Percentiles rank a stretch among this genome's conserved stretches.
Conservation (phyloP, 2,329 filamentous ascomycete species). For the Myrmaecium sp. region DNA sequence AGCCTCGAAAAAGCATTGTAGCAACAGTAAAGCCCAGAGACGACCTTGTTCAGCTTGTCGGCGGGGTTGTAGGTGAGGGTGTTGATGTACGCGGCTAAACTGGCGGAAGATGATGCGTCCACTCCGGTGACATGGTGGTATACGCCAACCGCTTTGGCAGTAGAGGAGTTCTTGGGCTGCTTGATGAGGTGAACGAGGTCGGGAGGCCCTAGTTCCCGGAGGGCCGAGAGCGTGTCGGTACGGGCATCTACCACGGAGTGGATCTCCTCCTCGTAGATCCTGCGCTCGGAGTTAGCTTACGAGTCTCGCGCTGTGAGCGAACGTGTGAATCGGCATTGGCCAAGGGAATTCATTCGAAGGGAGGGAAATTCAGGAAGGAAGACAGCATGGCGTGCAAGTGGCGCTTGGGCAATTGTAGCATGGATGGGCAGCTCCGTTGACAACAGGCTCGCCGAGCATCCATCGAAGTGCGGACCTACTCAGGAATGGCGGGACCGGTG, state of each 20-base stretch:
- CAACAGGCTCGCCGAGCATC: conserved; percentile 4
- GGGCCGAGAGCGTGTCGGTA: conserved; percentile 68
- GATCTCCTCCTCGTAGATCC: conserved; percentile 84
- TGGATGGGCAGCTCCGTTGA: background rate
- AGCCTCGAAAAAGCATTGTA: conserved; percentile 98
- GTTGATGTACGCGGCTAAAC: conserved; percentile 94
- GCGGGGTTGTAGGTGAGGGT: conserved; percentile 82
- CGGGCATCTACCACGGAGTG: conserved; percentile 84
- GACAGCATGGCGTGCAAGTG: too few species aligned
- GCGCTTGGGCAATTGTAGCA: background rate
- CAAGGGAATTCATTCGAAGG: background rate
- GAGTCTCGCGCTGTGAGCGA: conserved; percentile 1
- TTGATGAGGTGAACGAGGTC: conserved; percentile 93
- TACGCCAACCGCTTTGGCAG: conserved; percentile 45
- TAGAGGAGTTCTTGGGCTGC: conserved; percentile 41
- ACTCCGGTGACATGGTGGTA: conserved; percentile 97
- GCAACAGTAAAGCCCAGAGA: conserved; percentile 90
- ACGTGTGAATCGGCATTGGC: background rate
- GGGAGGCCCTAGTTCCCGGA: conserved; percentile 87
- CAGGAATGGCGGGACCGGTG: conserved; percentile 23
- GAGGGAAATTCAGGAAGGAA: conserved; percentile 1
- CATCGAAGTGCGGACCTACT: conserved; percentile 18
- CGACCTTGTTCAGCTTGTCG: conserved; percentile 74
- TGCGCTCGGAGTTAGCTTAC: conserved; percentile 20
- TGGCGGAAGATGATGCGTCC: conserved; percentile 93